These are phyloP conservation scores for Epichloe hybrida DNA, from an alignment of 2,329 filamentous ascomycete genomes.

Conservation along the genomic window DNA sequence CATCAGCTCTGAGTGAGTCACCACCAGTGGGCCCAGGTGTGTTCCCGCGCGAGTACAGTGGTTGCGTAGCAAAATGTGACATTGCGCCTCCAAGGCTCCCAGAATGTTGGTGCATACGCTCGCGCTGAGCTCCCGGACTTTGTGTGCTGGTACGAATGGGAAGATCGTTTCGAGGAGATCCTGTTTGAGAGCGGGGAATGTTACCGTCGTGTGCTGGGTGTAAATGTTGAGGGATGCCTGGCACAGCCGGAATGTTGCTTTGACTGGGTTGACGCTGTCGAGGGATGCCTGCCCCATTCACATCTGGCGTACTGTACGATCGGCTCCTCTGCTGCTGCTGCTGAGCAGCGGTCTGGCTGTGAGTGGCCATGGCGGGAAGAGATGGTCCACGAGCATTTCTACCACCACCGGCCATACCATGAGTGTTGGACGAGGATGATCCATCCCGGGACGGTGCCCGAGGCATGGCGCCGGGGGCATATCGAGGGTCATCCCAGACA, in stretches of 20 bases:
- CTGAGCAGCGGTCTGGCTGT: slow-evolving; percentile 40
- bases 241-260: slow-evolving; percentile 53
- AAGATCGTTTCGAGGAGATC: slow-evolving; percentile 58
- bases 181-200: slow-evolving; percentile 68
- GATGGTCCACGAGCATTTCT: slow-evolving; percentile 65
- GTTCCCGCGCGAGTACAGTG: slow-evolving; percentile 35
- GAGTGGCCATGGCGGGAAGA: slow-evolving; percentile 54
- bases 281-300: slow-evolving; percentile 54
- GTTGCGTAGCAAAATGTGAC: slow-evolving; percentile 43
- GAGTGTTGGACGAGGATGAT: slow-evolving; percentile 49
- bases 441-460: slow-evolving; percentile 70
- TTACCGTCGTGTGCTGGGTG: slow-evolving; percentile 45
- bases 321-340: slow-evolving; percentile 49
- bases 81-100: slow-evolving; percentile 37
- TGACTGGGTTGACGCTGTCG: slow-evolving; percentile 41
- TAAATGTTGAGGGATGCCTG: slow-evolving; percentile 61
- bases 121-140: slow-evolving; percentile 54
- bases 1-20: slow-evolving; percentile 25
- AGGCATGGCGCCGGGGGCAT: slow-evolving; percentile 78
- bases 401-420: slow-evolving; percentile 47
- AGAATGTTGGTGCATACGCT: slow-evolving; percentile 37
- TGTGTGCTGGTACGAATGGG: slow-evolving; percentile 57
- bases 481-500: slow-evolving; percentile 65
- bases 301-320: slow-evolving; percentile 92
- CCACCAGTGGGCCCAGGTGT: slow-evolving; percentile 24